Conservation (phyloP, 2,329 filamentous ascomycete species). For the Xylaria sp. region DNA sequence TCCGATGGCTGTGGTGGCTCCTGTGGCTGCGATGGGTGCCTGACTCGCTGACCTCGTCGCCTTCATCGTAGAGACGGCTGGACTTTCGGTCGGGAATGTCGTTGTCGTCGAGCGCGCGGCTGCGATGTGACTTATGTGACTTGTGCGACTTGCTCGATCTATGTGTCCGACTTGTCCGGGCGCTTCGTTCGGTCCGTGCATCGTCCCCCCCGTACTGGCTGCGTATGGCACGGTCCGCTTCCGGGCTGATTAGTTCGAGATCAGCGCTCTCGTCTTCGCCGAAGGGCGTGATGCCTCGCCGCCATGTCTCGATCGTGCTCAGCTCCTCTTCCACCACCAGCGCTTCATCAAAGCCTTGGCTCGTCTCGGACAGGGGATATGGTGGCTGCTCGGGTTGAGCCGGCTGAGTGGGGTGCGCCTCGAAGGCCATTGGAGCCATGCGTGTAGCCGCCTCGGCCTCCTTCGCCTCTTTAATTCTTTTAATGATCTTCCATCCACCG, state of each 20-base stretch:
- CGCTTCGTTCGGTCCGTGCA: constrained; percentile 38
- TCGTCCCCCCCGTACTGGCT: constrained; percentile 50
- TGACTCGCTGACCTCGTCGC: constrained; percentile 43
- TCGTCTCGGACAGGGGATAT: constrained; percentile 36
- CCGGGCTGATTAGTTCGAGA: constrained; percentile 62
- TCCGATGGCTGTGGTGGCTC: constrained; percentile 43
- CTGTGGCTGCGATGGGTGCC: constrained; percentile 43
- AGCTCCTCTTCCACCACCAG: constrained; percentile 63
- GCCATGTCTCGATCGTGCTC: constrained; percentile 64
- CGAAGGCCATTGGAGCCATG: constrained; percentile 41
- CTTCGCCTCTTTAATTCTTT: constrained; percentile 68
- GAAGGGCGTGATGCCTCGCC: constrained; percentile 58
- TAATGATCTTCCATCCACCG: constrained; percentile 96
- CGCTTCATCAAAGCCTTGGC: constrained; percentile 56
- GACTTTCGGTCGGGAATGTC: constrained; percentile 34
- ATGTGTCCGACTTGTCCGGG: constrained; percentile 39
- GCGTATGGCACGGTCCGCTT: constrained; percentile 55
- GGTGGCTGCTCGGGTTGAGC: constrained; percentile 6
- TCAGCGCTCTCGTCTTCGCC: constrained; percentile 56
- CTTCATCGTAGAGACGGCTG: constrained; percentile 35
- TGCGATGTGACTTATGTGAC: constrained; percentile 39
- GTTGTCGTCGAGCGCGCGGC: constrained; percentile 23
- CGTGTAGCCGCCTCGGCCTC: constrained; percentile 29
- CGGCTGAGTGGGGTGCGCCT: constrained; percentile 28
- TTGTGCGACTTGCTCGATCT: constrained; percentile 37